phyloP scores from a whole-genome alignment of 495 filamentous ascomycete species.

The Penicillium lagena region DNA sequence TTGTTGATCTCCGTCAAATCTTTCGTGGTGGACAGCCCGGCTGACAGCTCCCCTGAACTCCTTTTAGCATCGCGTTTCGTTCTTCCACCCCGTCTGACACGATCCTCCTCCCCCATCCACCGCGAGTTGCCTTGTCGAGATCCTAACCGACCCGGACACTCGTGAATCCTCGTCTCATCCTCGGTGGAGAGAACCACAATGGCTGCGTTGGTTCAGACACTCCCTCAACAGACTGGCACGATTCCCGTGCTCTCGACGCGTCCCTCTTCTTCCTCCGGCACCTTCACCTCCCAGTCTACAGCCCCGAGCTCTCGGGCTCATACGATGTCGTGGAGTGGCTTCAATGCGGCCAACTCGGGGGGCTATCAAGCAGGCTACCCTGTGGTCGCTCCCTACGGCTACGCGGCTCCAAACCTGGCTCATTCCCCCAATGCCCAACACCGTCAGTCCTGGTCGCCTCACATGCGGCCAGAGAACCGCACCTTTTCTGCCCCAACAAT shows the following conservation, averaged over 20 bases:
- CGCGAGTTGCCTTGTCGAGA: conserved; percentile 20
- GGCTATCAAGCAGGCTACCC: conserved; percentile 65
- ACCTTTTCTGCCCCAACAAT: conserved; percentile 58
- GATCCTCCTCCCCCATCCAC: background rate
- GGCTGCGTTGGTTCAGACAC: conserved; percentile 89
- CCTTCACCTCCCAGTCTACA: conserved; percentile 33
- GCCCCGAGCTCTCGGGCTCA: conserved; percentile 43
- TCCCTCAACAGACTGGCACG: conserved; percentile 73
- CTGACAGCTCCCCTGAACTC: conserved; percentile 5
- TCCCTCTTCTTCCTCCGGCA: conserved; percentile 63
- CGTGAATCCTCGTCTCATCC: conserved; percentile 8
- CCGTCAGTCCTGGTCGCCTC: conserved; percentile 53
- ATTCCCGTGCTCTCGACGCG: conserved; percentile 78
- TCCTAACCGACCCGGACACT: conserved; percentile 12
- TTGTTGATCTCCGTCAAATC: background rate
- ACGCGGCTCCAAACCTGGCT: conserved; percentile 61
- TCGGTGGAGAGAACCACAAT: conserved; percentile 47
- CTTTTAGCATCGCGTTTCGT: conserved; percentile 9
- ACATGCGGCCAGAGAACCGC: conserved; percentile 62
- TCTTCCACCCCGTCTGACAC: conserved; percentile 10
- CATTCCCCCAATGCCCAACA: conserved; percentile 42
- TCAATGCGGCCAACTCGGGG: conserved; percentile 50
- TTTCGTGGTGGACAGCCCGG: background rate
- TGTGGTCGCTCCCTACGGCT: conserved; percentile 76
- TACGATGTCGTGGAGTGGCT: conserved; percentile 58